These are phyloP conservation scores for Oryza nivara DNA, from an alignment of 176 grass and related monocot species.

Conservation along the genomic window DNA sequence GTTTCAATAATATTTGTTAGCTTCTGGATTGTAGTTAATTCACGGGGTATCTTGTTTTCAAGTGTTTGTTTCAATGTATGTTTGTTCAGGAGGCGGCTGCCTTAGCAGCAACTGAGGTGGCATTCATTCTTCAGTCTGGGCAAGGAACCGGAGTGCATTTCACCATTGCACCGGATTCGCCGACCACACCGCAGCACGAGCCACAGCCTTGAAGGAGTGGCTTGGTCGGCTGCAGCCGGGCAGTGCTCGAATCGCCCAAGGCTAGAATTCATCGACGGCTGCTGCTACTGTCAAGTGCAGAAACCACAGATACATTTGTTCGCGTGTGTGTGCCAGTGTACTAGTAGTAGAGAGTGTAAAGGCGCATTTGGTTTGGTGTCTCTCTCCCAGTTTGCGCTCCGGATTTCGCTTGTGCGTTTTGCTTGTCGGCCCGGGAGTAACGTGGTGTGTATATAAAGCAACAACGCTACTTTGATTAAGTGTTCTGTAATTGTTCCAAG, in stretches of 20 bases:
- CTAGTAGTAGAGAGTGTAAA: conserved; percentile 36
- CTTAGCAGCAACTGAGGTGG: conserved; percentile 84
- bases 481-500: conserved; percentile 10
- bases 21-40: neutral
- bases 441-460: conserved; percentile 41
- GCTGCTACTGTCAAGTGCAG: conserved; percentile 30
- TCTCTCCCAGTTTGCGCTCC: conserved; percentile 15
- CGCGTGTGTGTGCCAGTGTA: conserved; percentile 38
- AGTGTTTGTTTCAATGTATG: neutral
- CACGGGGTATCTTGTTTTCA: conserved; percentile 17
- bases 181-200: conserved; percentile 78
- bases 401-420: conserved; percentile 27
- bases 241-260: neutral
- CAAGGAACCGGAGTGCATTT: conserved; percentile 83
- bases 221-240: no score
- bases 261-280: neutral
- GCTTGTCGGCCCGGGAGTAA: conserved; percentile 35
- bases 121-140: conserved; percentile 90
- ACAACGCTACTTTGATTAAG: conserved; percentile 29
- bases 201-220: conserved; percentile 52
- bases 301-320: conserved; percentile 41
- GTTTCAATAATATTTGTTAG: neutral
- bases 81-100: conserved; percentile 65
- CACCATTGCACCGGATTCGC: conserved; percentile 86
- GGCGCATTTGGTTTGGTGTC: conserved; percentile 24